These are phyloP conservation scores for Solanum sitiens DNA, from an alignment of 257 asterid species.

Conservation along the genomic window DNA sequence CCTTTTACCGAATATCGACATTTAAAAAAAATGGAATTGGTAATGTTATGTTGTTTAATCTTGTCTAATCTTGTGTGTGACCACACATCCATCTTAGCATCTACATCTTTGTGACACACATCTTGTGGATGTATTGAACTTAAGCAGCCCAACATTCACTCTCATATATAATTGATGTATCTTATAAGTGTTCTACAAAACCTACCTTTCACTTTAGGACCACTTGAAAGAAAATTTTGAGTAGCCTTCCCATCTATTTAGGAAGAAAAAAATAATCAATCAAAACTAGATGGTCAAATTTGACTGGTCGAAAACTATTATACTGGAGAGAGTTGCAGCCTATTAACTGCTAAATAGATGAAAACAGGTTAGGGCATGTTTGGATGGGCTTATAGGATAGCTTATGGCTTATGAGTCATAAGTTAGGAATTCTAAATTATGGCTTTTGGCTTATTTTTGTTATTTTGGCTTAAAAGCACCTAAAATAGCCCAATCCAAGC, in stretches of 20 bases:
- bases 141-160: background rate
- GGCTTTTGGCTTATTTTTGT: background rate
- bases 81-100: background rate
- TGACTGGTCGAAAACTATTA: background rate
- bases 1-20: background rate
- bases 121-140: background rate
- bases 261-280: background rate
- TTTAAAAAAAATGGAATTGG: background rate
- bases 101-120: background rate
- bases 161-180: background rate
- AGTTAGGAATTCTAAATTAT: background rate
- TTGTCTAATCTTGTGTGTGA: background rate
- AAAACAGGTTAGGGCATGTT: background rate
- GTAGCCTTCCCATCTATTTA: background rate
- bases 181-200: background rate
- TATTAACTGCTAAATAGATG: background rate
- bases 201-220: background rate
- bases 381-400: background rate
- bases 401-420: background rate
- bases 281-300: background rate
- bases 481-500: background rate
- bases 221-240: background rate
- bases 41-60: background rate
- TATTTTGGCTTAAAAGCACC: background rate
- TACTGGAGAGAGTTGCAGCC: background rate